Conservation (phyloP, 805 yeast genomes). For the Cyberlindnera saturnus region DNA sequence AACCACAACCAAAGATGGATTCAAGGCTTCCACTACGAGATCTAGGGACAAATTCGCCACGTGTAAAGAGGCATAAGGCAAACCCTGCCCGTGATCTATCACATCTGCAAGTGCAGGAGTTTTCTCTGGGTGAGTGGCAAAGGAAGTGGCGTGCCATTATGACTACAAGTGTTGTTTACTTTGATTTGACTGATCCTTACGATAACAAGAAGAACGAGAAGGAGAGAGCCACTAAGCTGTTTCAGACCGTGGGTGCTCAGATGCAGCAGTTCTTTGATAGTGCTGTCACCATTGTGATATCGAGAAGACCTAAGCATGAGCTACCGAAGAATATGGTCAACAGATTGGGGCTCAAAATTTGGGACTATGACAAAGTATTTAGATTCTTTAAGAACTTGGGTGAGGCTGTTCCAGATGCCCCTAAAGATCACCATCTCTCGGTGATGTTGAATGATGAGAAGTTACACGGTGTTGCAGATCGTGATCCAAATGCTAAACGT, state of each 20-base stretch:
- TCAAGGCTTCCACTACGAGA: conserved; percentile 20
- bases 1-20: conserved; percentile 11
- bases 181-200: conserved; percentile 38
- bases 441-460: conserved; percentile 79
- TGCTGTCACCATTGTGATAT: conserved; percentile 66
- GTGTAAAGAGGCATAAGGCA: conserved; percentile 21
- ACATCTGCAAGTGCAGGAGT: conserved; percentile 7
- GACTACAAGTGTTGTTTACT: conserved; percentile 50
- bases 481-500: conserved; percentile 79
- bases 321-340: conserved; percentile 43
- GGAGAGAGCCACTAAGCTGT: conserved; percentile 27
- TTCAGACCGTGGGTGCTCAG: conserved; percentile 41
- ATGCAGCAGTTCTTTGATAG: conserved; percentile 54
- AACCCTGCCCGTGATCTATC: conserved; percentile 6
- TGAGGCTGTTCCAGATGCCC: conserved; percentile 22
- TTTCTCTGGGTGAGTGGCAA: conserved; percentile 47
- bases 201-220: conserved; percentile 25
- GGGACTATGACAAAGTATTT: conserved; percentile 82
- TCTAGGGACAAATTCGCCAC: conserved; percentile 23
- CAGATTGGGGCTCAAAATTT: conserved; percentile 46
- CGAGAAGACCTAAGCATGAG: conserved; percentile 48
- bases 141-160: conserved; percentile 53
- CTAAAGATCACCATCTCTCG: conserved; percentile 35
- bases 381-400: conserved; percentile 68
- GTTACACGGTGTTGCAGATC: conserved; percentile 77